A percentile compares a stretch with the other conserved stretches of the same genome.
phyloP scores from a whole-genome alignment of 441 rosid genomes.

The Raphanus hybrid region DNA sequence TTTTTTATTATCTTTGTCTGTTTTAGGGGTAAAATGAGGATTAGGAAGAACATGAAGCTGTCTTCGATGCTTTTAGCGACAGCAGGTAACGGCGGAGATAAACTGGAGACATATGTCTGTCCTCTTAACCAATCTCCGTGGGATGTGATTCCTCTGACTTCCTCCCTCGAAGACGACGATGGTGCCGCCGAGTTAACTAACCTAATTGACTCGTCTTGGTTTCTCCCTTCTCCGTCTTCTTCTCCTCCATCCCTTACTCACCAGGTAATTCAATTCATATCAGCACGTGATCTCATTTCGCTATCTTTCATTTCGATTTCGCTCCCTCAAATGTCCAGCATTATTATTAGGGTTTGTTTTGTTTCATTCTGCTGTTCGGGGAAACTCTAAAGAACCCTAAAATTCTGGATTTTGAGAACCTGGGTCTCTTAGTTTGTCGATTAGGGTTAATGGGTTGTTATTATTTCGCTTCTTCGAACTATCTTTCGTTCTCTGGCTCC shows the following conservation, averaged over 20 bases:
- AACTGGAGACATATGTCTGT: slow-evolving; percentile 62
- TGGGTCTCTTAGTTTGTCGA: slow-evolving; percentile 42
- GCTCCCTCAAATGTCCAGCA: slow-evolving; percentile 33
- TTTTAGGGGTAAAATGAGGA: slow-evolving; percentile 65
- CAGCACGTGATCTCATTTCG: not conserved
- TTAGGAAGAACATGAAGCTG: slow-evolving; percentile 84
- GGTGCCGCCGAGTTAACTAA: slow-evolving; percentile 40
- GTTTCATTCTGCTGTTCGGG: slow-evolving; percentile 26
- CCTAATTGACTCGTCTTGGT: slow-evolving; percentile 44
- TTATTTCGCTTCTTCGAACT: slow-evolving; percentile 42
- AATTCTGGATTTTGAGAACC: slow-evolving; percentile 46
- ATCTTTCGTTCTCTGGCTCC: slow-evolving; percentile 31
- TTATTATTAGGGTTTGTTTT: slow-evolving; percentile 46
- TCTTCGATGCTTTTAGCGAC: slow-evolving; percentile 54
- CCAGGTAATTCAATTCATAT: slow-evolving; percentile 48
- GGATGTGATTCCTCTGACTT: slow-evolving; percentile 81
- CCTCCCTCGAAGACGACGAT: slow-evolving; percentile 10
- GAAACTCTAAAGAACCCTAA: slow-evolving; percentile 56
- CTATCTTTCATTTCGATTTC: slow-evolving; percentile 20
- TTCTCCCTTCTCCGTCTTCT: slow-evolving; percentile 37
- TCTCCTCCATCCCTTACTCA: slow-evolving; percentile 38
- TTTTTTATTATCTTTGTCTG: not conserved
- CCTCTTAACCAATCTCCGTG: slow-evolving; percentile 97
- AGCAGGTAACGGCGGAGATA: slow-evolving; percentile 42
- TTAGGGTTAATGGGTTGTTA: slow-evolving; percentile 58